A percentile compares a stretch with the other conserved stretches of the same genome.
Evolutionary conservation across 345 rosid species (phyloP).

Genomic region (Lepidium sativum): DNA sequence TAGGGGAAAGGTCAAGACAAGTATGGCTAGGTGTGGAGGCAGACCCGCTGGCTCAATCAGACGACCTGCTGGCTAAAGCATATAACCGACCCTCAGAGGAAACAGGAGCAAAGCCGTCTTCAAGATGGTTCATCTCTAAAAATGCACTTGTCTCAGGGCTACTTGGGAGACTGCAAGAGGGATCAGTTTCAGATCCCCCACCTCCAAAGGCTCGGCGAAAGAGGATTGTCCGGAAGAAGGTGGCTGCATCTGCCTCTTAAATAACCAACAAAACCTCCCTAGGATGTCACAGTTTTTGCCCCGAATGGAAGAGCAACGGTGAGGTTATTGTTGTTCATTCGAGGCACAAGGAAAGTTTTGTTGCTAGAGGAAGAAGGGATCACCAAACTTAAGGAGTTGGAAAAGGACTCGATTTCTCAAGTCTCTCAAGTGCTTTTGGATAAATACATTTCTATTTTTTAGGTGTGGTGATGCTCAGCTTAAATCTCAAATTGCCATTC

Average conservation of each 20-base stretch:
- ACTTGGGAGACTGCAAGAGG: slow-evolving; percentile 67
- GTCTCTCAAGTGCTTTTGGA: not conserved
- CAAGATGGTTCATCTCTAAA: slow-evolving; percentile 82
- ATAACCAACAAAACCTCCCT: slow-evolving; percentile 5
- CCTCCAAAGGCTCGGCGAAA: slow-evolving; percentile 67
- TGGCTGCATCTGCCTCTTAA: slow-evolving; percentile 31
- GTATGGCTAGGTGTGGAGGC: slow-evolving; percentile 88
- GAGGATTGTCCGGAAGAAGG: slow-evolving; percentile 81
- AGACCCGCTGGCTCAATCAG: slow-evolving; percentile 74
- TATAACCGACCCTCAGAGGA: slow-evolving; percentile 55
- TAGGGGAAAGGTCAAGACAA: slow-evolving; percentile 65
- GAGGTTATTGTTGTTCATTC: slow-evolving; percentile 18
- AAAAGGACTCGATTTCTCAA: not conserved
- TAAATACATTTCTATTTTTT: not conserved
- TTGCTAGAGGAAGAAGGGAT: slow-evolving; percentile 13
- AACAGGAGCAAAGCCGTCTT: slow-evolving; percentile 29
- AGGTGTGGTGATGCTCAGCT: slow-evolving; percentile 2
- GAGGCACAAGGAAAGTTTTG: slow-evolving; percentile 23
- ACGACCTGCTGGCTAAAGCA: slow-evolving; percentile 56
- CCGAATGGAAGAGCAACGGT: slow-evolving; percentile 13
- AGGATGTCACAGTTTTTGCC: not conserved
- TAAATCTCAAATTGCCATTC: not conserved
- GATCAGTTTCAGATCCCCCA: slow-evolving; percentile 31
- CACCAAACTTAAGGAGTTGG: not conserved
- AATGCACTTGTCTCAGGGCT: slow-evolving; percentile 68